Evolutionary conservation across 257 asterid species (phyloP).

Genomic region (Henckelia pumila): DNA sequence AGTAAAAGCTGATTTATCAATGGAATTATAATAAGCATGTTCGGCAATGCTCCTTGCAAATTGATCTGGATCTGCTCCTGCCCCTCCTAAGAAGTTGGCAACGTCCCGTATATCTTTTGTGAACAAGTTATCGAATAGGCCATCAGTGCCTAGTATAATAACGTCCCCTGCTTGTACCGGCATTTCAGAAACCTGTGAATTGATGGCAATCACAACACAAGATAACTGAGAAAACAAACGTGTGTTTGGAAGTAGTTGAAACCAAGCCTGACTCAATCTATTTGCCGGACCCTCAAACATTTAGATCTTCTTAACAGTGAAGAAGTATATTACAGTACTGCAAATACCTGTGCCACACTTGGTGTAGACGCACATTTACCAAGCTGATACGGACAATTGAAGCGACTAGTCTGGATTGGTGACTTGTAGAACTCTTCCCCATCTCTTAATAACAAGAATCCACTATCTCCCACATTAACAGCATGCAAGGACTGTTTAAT

Average conservation of each 20-base stretch:
- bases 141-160: slow-evolving; percentile 17
- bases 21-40: slow-evolving; percentile 17
- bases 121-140: slow-evolving; percentile 22
- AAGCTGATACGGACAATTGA: slow-evolving; percentile 17
- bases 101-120: slow-evolving; percentile 1
- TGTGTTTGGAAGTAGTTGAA: neutral
- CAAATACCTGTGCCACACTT: slow-evolving; percentile 4
- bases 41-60: slow-evolving; percentile 16
- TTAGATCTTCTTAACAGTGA: neutral
- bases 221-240: neutral
- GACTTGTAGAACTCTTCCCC: slow-evolving; percentile 20
- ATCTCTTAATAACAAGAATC: slow-evolving; percentile 10
- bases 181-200: slow-evolving; percentile 7
- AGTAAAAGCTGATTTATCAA: neutral
- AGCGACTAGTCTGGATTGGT: slow-evolving; percentile 3
- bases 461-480: slow-evolving; percentile 18
- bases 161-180: slow-evolving; percentile 21
- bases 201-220: neutral
- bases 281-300: neutral
- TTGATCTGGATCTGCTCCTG: slow-evolving; percentile 13
- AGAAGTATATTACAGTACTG: neutral
- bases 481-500: slow-evolving; percentile 11
- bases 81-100: neutral
- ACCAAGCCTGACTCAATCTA: neutral
- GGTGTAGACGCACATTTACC: slow-evolving; percentile 2